These are phyloP conservation scores for Mycena pura DNA, from an alignment of 768 basidiomycete genomes.

Conservation along the genomic window DNA sequence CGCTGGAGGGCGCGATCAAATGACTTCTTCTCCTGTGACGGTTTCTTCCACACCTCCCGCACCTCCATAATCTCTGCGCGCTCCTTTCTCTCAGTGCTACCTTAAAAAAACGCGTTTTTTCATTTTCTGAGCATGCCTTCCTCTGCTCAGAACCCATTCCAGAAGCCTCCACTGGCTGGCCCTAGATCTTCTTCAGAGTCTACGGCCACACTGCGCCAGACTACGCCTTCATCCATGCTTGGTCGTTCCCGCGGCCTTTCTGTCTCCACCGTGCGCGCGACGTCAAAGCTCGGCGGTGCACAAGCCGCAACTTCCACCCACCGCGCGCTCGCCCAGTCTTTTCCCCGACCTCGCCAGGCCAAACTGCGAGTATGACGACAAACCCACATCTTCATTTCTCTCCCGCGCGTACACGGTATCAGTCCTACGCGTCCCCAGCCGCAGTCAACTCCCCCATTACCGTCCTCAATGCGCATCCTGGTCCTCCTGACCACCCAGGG, in stretches of 20 bases:
- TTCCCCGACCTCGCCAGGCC: constrained; percentile 19
- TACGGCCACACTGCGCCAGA: constrained; percentile 13
- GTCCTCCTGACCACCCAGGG: constrained; percentile 1
- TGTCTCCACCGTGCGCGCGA: constrained; percentile 15
- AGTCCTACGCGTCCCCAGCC: constrained; percentile 13
- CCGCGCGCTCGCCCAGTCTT: constrained; percentile 9
- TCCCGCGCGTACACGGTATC: constrained; percentile 23
- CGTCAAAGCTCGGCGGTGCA: background rate
- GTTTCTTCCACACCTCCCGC: constrained; percentile 7
- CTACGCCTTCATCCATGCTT: constrained; percentile 4
- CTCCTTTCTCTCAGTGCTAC: constrained; percentile 25
- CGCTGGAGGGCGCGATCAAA: background rate
- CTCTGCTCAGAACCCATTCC: background rate
- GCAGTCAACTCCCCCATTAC: constrained; percentile 13
- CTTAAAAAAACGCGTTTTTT: constrained; percentile 16
- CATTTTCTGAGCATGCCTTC: constrained; percentile 10
- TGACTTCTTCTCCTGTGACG: constrained; percentile 5
- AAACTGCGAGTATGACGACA: constrained; percentile 16
- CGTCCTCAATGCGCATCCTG: background rate
- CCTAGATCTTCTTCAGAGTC: constrained; percentile 22
- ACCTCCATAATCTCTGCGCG: background rate
- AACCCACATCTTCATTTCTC: constrained; percentile 20
- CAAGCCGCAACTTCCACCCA: background rate
- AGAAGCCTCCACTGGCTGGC: constrained; percentile 3
- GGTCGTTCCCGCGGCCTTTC: constrained; percentile 20